phyloP scores from a whole-genome alignment of 495 filamentous ascomycete genomes.

The Xylaria cubensis region DNA sequence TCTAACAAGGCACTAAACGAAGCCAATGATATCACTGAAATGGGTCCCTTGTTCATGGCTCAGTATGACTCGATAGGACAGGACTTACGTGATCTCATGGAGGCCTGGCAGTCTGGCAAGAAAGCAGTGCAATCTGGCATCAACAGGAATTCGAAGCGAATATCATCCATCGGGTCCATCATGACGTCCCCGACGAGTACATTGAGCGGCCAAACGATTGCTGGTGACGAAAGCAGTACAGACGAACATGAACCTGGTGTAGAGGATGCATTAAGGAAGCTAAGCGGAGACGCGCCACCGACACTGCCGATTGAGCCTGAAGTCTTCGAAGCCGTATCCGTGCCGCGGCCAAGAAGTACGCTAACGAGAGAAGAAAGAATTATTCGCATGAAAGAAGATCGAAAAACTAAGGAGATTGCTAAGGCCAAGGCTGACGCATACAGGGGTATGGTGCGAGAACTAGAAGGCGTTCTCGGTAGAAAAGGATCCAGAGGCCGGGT shows the following conservation, averaged over 20 bases:
- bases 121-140: conserved; percentile 75
- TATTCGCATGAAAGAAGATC: conserved; percentile 85
- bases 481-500: conserved; percentile 35
- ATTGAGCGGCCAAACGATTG: conserved; percentile 82
- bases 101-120: conserved; percentile 91
- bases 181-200: conserved; percentile 79
- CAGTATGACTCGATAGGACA: conserved; percentile 95
- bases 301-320: conserved; percentile 67
- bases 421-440: conserved; percentile 78
- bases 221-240: conserved; percentile 71
- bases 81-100: conserved; percentile 80
- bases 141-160: conserved; percentile 70
- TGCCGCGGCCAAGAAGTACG: conserved; percentile 74
- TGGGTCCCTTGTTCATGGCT: conserved; percentile 75
- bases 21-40: conserved; percentile 72
- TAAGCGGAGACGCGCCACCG: conserved; percentile 69
- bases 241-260: conserved; percentile 38
- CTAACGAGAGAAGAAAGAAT: conserved; percentile 89
- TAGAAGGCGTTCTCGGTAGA: conserved; percentile 50
- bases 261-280: conserved; percentile 72
- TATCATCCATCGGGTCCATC: conserved; percentile 71
- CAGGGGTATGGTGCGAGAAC: conserved; percentile 86
- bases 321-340: conserved; percentile 87
- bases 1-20: conserved; percentile 77
- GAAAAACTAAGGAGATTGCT: conserved; percentile 68